phyloP scores from a whole-genome alignment of 495 filamentous ascomycete genomes.

The Elasticomyces elasticus region DNA sequence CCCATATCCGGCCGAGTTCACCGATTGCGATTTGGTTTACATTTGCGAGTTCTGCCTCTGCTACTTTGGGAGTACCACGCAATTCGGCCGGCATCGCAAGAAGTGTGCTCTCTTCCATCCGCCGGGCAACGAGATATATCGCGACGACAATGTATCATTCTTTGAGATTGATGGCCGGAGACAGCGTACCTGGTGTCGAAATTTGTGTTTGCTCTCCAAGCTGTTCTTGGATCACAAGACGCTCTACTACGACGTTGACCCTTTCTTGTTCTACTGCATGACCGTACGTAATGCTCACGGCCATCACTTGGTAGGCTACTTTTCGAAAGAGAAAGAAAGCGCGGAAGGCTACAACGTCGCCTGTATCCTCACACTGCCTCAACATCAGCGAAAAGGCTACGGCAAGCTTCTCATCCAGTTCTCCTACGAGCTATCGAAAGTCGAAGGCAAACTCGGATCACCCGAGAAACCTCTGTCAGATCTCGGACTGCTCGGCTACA shows the following conservation, averaged over 20 bases:
- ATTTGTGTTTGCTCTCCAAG: constrained; percentile 86
- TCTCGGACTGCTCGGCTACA: constrained; percentile 80
- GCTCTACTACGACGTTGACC: constrained; percentile 98
- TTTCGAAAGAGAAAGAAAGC: constrained; percentile 95
- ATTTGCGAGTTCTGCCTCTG: constrained; percentile 96
- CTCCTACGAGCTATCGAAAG: constrained; percentile 93
- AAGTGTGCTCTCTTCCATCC: constrained; percentile 92
- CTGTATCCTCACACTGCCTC: constrained; percentile 91
- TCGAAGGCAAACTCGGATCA: constrained; percentile 86
- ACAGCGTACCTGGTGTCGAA: constrained; percentile 95
- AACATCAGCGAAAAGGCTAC: constrained; percentile 90
- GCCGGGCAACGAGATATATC: constrained; percentile 96
- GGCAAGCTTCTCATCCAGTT: constrained; percentile 91
- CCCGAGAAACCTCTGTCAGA: constrained; percentile 96
- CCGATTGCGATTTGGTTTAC: constrained; percentile 77
- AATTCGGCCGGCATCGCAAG: constrained; percentile 70
- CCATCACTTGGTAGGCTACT: constrained; percentile 90
- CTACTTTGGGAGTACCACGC: constrained; percentile 71
- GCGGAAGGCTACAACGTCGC: constrained; percentile 95
- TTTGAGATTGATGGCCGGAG: constrained; percentile 94
- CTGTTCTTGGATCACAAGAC: constrained; percentile 98
- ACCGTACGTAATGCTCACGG: constrained; percentile 73
- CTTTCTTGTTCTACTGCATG: constrained; percentile 99
- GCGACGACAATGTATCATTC: constrained; percentile 87
- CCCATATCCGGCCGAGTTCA: constrained; percentile 82